phyloP scores from a whole-genome alignment of 495 filamentous ascomycete species.

The Penicillium egyptiacum region DNA sequence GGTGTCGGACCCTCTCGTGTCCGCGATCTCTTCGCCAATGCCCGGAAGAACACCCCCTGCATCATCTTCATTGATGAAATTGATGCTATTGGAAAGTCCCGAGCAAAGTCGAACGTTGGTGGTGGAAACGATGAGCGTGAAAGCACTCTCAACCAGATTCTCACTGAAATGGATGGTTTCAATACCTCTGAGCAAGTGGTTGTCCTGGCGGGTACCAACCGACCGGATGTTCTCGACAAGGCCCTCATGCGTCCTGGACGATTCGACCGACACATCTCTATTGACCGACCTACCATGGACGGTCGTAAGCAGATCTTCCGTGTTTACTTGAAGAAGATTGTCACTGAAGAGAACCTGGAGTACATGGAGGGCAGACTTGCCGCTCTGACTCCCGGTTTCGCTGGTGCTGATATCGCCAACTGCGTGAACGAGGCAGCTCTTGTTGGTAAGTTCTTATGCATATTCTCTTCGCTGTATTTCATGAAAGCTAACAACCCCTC shows the following conservation, averaged over 20 bases:
- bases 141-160: constrained; percentile 93
- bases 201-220: constrained; percentile 95
- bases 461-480: not conserved
- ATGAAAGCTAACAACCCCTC: constrained; percentile 30
- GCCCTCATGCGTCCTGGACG: constrained; percentile 94
- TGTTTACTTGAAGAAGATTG: constrained; percentile 89
- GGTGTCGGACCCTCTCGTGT: constrained; percentile 96
- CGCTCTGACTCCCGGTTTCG: constrained; percentile 91
- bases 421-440: constrained; percentile 96
- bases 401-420: constrained; percentile 97
- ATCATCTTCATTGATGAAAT: constrained; percentile 99
- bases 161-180: constrained; percentile 99
- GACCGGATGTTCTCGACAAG: constrained; percentile 90
- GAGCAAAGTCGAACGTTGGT: constrained; percentile 70
- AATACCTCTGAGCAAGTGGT: constrained; percentile 97
- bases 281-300: constrained; percentile 94
- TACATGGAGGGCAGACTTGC: constrained; percentile 82
- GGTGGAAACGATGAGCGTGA: constrained; percentile 98
- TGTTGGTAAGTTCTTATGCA: constrained; percentile 67
- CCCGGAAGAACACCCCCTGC: constrained; percentile 92
- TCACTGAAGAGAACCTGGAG: constrained; percentile 84
- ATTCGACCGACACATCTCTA: constrained; percentile 92
- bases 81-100: constrained; percentile 91
- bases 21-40: constrained; percentile 90
- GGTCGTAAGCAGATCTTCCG: constrained; percentile 94